These are phyloP conservation scores for Magnolia changhungtana DNA, from an alignment of 164 flowering plant genomes.

Conservation along the genomic window DNA sequence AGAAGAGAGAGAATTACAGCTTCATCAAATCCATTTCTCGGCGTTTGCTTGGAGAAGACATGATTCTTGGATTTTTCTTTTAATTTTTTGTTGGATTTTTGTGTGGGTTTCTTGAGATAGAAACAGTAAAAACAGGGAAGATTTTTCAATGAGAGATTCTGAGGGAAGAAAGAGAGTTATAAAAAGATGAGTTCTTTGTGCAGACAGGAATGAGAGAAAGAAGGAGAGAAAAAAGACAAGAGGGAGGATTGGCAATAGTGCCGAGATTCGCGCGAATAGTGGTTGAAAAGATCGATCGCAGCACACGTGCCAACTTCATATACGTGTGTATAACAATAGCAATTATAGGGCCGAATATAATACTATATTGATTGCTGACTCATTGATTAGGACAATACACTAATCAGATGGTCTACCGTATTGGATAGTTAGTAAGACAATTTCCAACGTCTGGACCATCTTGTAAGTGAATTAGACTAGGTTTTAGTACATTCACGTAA, in stretches of 20 bases:
- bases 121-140: neutral
- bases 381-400: no score
- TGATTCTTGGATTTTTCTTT: slow-evolving; percentile 22
- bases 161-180: neutral
- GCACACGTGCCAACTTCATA: neutral
- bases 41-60: slow-evolving; percentile 86
- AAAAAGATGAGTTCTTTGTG: slow-evolving; percentile 4
- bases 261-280: neutral
- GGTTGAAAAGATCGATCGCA: neutral
- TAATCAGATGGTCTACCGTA: no score
- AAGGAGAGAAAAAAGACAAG: neutral
- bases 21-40: slow-evolving; percentile 83
- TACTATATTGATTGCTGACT: no score
- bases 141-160: neutral
- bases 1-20: slow-evolving; percentile 33
- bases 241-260: neutral
- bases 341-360: neutral
- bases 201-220: slow-evolving; percentile 18
- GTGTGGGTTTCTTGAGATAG: neutral
- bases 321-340: neutral
- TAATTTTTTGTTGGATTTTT: neutral
- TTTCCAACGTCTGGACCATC: no score
- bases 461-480: no score
- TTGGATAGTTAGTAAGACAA: no score
- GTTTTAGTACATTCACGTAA: no score